These are phyloP conservation scores for Endothia cerciana DNA, from an alignment of 2,329 filamentous ascomycete species.

Conservation along the genomic window DNA sequence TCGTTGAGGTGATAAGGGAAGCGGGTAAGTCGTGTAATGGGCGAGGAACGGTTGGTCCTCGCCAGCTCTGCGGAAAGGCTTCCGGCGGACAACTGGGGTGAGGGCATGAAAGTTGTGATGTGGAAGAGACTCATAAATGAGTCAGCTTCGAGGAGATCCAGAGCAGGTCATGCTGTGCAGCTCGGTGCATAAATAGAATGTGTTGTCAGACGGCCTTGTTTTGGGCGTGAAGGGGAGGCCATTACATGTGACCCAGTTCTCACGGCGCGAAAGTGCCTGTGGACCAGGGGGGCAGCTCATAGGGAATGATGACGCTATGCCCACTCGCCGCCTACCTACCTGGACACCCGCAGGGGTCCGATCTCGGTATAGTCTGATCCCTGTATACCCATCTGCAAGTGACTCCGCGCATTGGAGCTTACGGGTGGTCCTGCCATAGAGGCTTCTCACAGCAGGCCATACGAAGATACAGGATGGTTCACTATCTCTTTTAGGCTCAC, in stretches of 20 bases:
- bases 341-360: background rate
- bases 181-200: constrained; percentile 13
- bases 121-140: background rate
- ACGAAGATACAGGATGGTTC: no score
- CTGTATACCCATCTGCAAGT: background rate
- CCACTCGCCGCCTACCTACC: background rate
- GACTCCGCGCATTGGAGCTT: no score
- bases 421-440: no score
- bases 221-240: constrained; percentile 1
- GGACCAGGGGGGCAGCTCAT: background rate
- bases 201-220: constrained; percentile 11
- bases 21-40: background rate
- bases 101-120: constrained; percentile 1
- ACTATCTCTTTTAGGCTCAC: no score
- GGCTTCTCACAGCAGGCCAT: no score
- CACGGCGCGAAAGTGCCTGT: background rate
- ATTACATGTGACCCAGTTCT: constrained; percentile 14
- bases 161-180: background rate
- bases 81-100: background rate
- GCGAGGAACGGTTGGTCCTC: background rate
- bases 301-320: constrained; percentile 4
- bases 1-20: background rate
- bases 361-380: constrained; percentile 15
- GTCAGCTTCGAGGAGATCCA: background rate
- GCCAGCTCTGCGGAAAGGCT: constrained; percentile 3